Evolutionary conservation across 345 rosid species (phyloP).

Genomic region (Aquilaria malaccensis): DNA sequence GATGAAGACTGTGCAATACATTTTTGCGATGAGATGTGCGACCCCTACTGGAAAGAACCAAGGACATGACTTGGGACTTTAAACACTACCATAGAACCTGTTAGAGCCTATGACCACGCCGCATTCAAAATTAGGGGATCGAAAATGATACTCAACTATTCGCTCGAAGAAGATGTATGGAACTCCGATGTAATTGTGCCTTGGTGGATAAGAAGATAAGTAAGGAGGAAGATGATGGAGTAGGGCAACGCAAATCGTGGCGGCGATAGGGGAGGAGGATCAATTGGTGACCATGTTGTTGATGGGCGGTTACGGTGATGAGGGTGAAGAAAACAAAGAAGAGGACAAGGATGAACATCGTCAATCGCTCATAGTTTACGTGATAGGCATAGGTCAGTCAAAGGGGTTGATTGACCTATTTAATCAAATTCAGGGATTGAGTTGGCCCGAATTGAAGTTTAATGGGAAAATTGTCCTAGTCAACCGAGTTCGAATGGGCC

Average conservation of each 20-base stretch:
- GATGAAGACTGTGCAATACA: constrained; percentile 90
- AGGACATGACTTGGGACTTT: constrained; percentile 90
- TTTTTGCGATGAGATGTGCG: constrained; percentile 85
- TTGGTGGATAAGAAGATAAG: constrained; percentile 32
- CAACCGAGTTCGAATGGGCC: too few relatives aligned
- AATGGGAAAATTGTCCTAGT: too few relatives aligned
- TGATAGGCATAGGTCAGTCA: too few relatives aligned
- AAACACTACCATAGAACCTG: constrained; percentile 69
- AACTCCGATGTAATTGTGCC: constrained; percentile 17
- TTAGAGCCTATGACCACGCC: constrained; percentile 76
- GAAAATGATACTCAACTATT: constrained; percentile 80
- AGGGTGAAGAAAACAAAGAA: too few relatives aligned
- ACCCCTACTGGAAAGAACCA: constrained; percentile 63
- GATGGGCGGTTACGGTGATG: too few relatives aligned
- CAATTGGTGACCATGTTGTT: too few relatives aligned
- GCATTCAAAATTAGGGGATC: constrained; percentile 76
- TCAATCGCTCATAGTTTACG: too few relatives aligned
- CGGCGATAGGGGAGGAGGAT: too few relatives aligned
- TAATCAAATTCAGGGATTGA: too few relatives aligned
- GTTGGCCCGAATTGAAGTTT: too few relatives aligned
- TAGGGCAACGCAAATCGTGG: background rate
- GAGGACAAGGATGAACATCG: too few relatives aligned
- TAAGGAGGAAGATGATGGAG: constrained; percentile 20
- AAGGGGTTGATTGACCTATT: too few relatives aligned
- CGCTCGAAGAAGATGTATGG: constrained; percentile 50